Base-by-base conservation (phyloP, 331 rosid genomes). In the Rosa hybrid region DNA sequence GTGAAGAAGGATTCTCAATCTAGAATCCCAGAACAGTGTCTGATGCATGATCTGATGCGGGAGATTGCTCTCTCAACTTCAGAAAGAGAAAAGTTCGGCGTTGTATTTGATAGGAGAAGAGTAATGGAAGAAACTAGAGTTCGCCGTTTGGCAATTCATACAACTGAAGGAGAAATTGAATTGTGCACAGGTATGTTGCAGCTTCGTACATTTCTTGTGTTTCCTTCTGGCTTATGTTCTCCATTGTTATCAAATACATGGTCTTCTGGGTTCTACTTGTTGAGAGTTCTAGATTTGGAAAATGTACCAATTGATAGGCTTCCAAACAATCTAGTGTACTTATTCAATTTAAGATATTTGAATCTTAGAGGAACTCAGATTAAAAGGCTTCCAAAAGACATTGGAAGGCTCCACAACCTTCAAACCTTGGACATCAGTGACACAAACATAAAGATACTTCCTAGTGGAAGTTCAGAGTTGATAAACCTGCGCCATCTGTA, bases 211-310 rank as follows among this genome's bases (percentile, higher is more conserved):
- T 60, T 60, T 8, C 67, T 60, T 23, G 67, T 60, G 67, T 60
- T 60, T 60, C 67, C 67, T 60, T 60, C 67, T 60, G 67, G 67
- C 67, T 23, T 11, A 60, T 0, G 39, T 60, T 60, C 67, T 60
- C 38, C 67, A 23, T 23, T 60, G 17, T 60, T 60, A 9, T 10
- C 67, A 23, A 23, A 60, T 21, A 23, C 34, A 60, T 60, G 67
- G 67, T 23, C 67, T 60, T 60, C 67, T 60, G 67, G 16, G 67
- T 60, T 60, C 16, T 10, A 60, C 67, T 60, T 60, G 67, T 60
- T 60, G 67, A 60, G 67, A 23, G 67, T 60, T 60, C 67, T 60
- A 60, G 67, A 60, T 21, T 60, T 60, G 63, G 34, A 60, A 60
- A 3, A 60, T 60, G 67, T 23, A 23, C 67, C 67, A 60, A 60